These are phyloP conservation scores for Angomonas deanei DNA, from an alignment of 208 protist genomes.

Conservation along the genomic window DNA sequence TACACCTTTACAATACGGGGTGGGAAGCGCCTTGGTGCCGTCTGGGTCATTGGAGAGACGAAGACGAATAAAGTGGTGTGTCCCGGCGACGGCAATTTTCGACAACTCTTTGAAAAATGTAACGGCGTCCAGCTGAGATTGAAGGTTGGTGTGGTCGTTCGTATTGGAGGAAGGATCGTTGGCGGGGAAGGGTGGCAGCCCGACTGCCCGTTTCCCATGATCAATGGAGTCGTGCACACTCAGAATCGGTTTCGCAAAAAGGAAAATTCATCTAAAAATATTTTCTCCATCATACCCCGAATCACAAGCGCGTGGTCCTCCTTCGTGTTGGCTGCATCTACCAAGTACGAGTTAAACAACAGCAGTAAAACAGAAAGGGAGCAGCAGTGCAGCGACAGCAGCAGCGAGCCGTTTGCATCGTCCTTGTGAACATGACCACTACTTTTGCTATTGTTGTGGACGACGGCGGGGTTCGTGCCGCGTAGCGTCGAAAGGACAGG, in stretches of 20 bases:
- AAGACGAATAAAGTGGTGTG: not conserved
- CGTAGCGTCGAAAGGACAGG: not conserved
- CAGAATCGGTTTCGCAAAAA: too few relatives aligned
- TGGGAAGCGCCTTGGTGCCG: too few relatives aligned
- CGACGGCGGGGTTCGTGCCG: not conserved
- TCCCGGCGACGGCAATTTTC: conserved; percentile 14
- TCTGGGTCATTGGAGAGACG: too few relatives aligned
- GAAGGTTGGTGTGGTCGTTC: conserved; percentile 13
- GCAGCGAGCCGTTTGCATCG: too few relatives aligned
- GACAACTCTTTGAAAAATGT: conserved; percentile 65
- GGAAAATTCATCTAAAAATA: not conserved
- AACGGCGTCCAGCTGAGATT: conserved; percentile 44
- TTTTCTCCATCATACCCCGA: not conserved
- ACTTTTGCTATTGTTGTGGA: too few relatives aligned
- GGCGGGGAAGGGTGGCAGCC: not conserved
- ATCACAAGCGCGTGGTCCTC: not conserved
- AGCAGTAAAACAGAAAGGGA: not conserved
- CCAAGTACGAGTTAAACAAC: not conserved
- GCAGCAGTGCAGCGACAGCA: not conserved
- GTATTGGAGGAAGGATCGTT: not conserved
- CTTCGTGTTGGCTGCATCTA: too few relatives aligned
- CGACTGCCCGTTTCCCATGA: not conserved
- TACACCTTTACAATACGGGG: not conserved
- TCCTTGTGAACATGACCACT: too few relatives aligned
- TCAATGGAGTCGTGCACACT: too few relatives aligned